Evolutionary conservation across 345 rosid species (phyloP), one percentile per base, ranked within the genome.

Genomic region (Lepidium didymum): DNA sequence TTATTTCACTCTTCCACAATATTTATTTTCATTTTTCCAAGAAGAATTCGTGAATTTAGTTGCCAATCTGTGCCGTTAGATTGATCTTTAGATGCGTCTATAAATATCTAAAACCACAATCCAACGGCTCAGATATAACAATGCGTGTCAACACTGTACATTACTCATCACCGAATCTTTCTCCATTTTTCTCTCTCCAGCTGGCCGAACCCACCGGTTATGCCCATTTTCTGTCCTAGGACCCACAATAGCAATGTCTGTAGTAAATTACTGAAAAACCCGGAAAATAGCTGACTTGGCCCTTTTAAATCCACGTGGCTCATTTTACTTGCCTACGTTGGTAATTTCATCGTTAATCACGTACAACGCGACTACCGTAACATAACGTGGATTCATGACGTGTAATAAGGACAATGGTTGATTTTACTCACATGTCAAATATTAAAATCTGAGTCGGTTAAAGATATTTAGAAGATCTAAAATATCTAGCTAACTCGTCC

Each of bases 401-500:
- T 74, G 68, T 35, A 2, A 0, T 1, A 7, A 46, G 5, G 3
- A 1, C 8, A 75, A 46, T 75, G 47, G 74, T 40, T 19, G 2
- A 10, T 0, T 1, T 2, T 2, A 14, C 5, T 18, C 1, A 45
- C 12, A 6, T 56, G 65, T 29, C 31, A 44, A 34, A 49, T 57
- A 15, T 58, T 19, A 2, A 7, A 56, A 41, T 2, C 13, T 2
- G 1, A 42, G 72, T 41, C 67, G 72, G 71, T 64, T 12, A 13
- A 13, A 86, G 86, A 86, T 87, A 80, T 86, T 82, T 75, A 57
- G 74, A 67, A 74, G 81, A 90, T 87, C 79, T 63, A 81, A 88
- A 90, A 90, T 84, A 90, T 90, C 91, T 81, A 64, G 77, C 73
- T 70, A 52, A 80, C 68, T 71, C 80, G 83, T 83, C 96, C 97